A percentile compares a stretch with the other conserved stretches of the same genome.
These are phyloP conservation scores for Rhizopus arrhizus DNA, from an alignment of 371 early-diverging fungal species.

Conservation along the genomic window DNA sequence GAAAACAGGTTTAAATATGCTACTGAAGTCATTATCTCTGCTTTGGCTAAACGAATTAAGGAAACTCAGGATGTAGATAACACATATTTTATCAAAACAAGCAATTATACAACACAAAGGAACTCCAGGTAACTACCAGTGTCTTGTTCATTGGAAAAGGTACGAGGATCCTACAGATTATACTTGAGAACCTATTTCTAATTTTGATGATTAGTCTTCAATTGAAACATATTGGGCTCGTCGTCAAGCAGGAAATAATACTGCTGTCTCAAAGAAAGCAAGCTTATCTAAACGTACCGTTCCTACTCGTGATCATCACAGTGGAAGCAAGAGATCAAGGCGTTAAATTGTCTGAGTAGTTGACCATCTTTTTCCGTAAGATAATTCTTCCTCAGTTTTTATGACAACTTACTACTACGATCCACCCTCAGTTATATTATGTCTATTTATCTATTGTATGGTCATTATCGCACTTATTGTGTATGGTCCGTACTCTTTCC, in stretches of 20 bases:
- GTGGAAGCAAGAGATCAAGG: background rate
- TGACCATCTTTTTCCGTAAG: background rate
- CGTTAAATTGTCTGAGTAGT: background rate
- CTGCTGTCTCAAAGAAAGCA: background rate
- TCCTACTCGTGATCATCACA: background rate
- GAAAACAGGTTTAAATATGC: background rate
- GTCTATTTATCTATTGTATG: background rate
- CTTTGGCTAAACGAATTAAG: background rate
- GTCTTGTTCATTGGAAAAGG: conserved; percentile 2
- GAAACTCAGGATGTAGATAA: conserved; percentile 9
- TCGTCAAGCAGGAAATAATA: background rate
- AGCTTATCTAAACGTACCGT: background rate
- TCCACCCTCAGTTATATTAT: background rate
- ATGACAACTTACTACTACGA: background rate
- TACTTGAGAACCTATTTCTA: background rate
- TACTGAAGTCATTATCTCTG: conserved; percentile 2
- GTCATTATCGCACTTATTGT: background rate
- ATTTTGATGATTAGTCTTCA: background rate
- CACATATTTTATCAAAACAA: conserved; percentile 9
- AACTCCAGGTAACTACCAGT: conserved; percentile 9
- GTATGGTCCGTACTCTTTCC: background rate
- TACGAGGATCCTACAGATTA: background rate
- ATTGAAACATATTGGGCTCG: conserved; percentile 12
- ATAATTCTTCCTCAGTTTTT: background rate
- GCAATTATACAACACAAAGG: conserved; percentile 9